Evolutionary conservation across 176 grass and related monocot genomes (phyloP).

Genomic region (Triticum aestivum): DNA sequence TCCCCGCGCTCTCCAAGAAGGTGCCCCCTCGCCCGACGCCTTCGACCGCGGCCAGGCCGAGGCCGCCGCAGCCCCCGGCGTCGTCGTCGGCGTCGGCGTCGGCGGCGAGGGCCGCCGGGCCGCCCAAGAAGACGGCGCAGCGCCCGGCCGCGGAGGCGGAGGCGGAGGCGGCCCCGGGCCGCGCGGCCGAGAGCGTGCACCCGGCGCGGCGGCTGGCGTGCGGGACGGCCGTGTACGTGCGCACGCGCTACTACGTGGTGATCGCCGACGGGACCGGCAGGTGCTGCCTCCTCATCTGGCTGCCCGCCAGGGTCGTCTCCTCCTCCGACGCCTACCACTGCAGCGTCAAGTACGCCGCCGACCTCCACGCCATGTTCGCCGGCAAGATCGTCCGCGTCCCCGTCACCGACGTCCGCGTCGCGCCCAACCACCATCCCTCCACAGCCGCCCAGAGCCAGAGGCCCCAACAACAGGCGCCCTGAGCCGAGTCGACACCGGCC

Average conservation of each 20-base stretch:
- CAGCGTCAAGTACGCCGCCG: slow-evolving; percentile 46
- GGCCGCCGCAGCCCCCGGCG: neutral
- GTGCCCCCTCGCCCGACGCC: neutral
- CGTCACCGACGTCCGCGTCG: neutral
- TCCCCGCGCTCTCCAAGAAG: slow-evolving; percentile 17
- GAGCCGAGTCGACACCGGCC: neutral
- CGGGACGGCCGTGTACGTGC: slow-evolving; percentile 46
- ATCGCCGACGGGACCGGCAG: neutral
- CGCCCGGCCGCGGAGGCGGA: neutral
- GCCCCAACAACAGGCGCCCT: neutral
- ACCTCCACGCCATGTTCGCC: slow-evolving; percentile 39
- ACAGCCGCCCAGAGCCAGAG: neutral
- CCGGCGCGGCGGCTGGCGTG: slow-evolving; percentile 31
- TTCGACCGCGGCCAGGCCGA: neutral
- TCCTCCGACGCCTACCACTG: slow-evolving; percentile 23
- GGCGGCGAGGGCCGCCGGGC: neutral
- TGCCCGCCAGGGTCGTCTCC: slow-evolving; percentile 16
- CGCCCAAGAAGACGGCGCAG: neutral
- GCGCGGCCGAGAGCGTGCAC: slow-evolving; percentile 19
- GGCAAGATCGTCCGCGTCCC: slow-evolving; percentile 26
- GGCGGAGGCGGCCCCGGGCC: slow-evolving; percentile 11
- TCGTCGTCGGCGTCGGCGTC: too few species aligned
- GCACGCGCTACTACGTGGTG: neutral
- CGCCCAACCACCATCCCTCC: neutral
- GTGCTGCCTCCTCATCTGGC: slow-evolving; percentile 11